Conservation (phyloP, 345 rosid genomes). For the Arabidopsis arenosa region DNA sequence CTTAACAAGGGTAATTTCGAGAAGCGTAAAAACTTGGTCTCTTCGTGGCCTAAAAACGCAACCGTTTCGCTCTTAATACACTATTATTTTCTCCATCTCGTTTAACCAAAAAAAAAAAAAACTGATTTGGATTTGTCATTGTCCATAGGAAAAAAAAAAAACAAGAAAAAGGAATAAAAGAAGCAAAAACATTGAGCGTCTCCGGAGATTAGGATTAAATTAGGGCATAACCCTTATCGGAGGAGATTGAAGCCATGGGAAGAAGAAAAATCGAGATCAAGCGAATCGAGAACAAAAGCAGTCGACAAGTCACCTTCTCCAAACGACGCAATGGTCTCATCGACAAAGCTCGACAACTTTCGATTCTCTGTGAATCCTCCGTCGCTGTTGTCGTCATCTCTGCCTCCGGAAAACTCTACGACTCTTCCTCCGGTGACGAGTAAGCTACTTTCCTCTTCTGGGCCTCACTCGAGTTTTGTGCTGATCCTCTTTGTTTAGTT, state of each 20-base stretch:
- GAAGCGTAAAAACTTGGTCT: background rate
- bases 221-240: constrained; percentile 41
- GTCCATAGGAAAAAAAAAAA: background rate
- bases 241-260: constrained; percentile 48
- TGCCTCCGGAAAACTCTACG: constrained; percentile 56
- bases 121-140: background rate
- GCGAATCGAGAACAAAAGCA: constrained; percentile 68
- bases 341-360: constrained; percentile 71
- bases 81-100: constrained; percentile 15
- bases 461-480: constrained; percentile 12
- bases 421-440: constrained; percentile 54
- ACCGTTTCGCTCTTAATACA: constrained; percentile 6
- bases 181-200: background rate
- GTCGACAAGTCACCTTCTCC: constrained; percentile 71
- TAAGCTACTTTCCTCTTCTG: constrained; percentile 30
- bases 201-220: constrained; percentile 14
- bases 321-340: constrained; percentile 71
- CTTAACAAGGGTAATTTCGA: background rate
- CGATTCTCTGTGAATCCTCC: constrained; percentile 72
- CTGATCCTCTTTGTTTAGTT: constrained; percentile 6
- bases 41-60: constrained; percentile 20
- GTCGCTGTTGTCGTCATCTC: constrained; percentile 65
- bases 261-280: constrained; percentile 66
- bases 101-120: constrained; percentile 14
- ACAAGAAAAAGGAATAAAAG: constrained; percentile 1